Evolutionary conservation across 176 grass and related monocot species (phyloP), one percentile per base, ranked within the genome.

Genomic region (Alopecurus myosuroides): DNA sequence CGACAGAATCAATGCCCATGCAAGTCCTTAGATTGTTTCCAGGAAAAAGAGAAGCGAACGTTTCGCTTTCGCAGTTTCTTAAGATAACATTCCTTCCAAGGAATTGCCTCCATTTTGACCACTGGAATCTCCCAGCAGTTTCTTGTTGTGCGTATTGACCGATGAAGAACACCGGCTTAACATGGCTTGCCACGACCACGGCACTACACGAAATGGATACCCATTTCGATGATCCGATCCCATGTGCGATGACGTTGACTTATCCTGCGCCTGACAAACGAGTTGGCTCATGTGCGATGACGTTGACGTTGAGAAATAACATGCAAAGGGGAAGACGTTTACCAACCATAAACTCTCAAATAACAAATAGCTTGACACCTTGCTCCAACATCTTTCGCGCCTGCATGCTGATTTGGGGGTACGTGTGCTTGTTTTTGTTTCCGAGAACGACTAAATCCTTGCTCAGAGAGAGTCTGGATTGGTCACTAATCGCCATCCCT

Each of bases 261-360:
- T 10, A 46, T 15, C 52, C 9, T 55, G 52, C 19, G 20, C 51
- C 51, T 23, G 20, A 18, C 52, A 14, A 26, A n/a, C 2, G n/a
- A n/a, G n/a, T n/a, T n/a, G n/a, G n/a, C n/a, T n/a, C n/a, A n/a
- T n/a, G n/a, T n/a, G n/a, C n/a, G n/a, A n/a, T n/a, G n/a, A n/a
- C n/a, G n/a, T n/a, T n/a, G n/a, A 1, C 1, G 30, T 0, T 7
- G 14, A 1, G 1, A 9, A 34, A 9, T 20, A 3, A 18, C 17
- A 65, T 22, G 64, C 64, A 36, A 30, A 31, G 15, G 50, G 1
- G 50, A 52, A 41, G 40, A 41, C 6, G 40, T 41, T 41, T 19
- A 19, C 12, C 4, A 20, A 52, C 14, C 26, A 30, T 12, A 1
- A n/a, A n/a, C n/a, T n/a, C n/a, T n/a, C n/a, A n/a, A n/a, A n/a